Evolutionary conservation across 768 basidiomycete genomes (phyloP), one percentile per base, ranked within the genome.

Genomic region (Podaxis sp.): DNA sequence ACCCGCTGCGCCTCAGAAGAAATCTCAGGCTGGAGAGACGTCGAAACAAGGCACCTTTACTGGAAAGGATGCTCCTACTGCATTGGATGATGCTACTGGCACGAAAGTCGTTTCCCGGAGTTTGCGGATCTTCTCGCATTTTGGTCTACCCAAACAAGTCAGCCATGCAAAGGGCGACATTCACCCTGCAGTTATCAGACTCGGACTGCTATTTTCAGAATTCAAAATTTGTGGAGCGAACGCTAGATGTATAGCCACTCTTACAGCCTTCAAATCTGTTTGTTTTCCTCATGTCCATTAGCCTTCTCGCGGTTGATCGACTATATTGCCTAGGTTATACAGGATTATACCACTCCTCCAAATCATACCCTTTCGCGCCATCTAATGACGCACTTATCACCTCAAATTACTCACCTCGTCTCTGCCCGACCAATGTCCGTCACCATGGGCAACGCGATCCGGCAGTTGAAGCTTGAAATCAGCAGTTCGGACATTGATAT

Each of bases 141-240:
- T 94, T 72, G 90, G 88, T 40, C 74, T 89, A 28, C 89, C 88
- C 16, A 91, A 90, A 65, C 76, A 77, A 21, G 66, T 77, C 47
- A 77, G 74, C 38, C 79, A 79, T 57, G 77, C 82, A 57, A 93
- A 94, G 70, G 91, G 91, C 40, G 89, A 93, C 67, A 90, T 98
- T 42, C 97, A 98, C 70, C 97, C 95, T 28, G 85, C 85, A 18
- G 87, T 98, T 66, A 77, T 94, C 61, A 82, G 90, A 55, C 85
- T 98, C 7, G 95, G 92, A 9, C 78, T 98, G 32, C 86, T 95
- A 64, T 96, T 98, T 74, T 86, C 92, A 6, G 88, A 90, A 66
- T 98, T 98, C 76, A 88, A 88, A 72, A 90, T 98, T 64, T 87
- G 89, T 52, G 97, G 97, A 6, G 91, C 95, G 13, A 98, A 99